These are phyloP conservation scores for Tinospora cordifolia DNA, from an alignment of 164 flowering plant genomes.

Conservation along the genomic window DNA sequence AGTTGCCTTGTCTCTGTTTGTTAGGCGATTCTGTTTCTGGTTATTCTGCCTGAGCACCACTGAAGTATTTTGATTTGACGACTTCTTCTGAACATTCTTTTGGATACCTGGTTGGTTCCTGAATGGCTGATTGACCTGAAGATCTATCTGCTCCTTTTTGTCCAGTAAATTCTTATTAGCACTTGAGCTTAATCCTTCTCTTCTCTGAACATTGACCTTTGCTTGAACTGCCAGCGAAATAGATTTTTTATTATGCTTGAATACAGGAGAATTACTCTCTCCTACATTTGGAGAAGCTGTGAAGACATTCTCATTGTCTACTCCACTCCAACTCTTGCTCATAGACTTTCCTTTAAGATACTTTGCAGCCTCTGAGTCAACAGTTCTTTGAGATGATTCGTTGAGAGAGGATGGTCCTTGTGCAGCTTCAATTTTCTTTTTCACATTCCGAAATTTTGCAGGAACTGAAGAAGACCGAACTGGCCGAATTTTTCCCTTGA, in stretches of 20 bases:
- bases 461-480: constrained; percentile 36
- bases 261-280: constrained; percentile 27
- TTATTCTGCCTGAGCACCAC: constrained; percentile 68
- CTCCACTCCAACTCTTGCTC: constrained; percentile 64
- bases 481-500: constrained; percentile 28
- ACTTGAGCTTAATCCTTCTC: constrained; percentile 48
- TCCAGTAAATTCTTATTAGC: constrained; percentile 20
- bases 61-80: constrained; percentile 29
- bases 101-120: constrained; percentile 34
- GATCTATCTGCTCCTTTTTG: constrained; percentile 40
- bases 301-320: constrained; percentile 29
- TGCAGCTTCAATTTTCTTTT: constrained; percentile 41
- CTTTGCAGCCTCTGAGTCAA: constrained; percentile 60
- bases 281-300: constrained; percentile 27
- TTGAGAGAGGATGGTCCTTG: constrained; percentile 31
- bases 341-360: constrained; percentile 63
- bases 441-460: constrained; percentile 39
- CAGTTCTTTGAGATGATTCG: constrained; percentile 41
- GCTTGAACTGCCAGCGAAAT: constrained; percentile 92
- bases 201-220: constrained; percentile 84
- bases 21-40: constrained; percentile 62
- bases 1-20: constrained; percentile 37
- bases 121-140: constrained; percentile 28
- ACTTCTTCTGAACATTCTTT: constrained; percentile 40
- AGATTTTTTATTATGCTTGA: constrained; percentile 54